A percentile compares a stretch with the other conserved stretches of the same genome.
These are phyloP conservation scores for Aspergillus brasiliensis DNA, from an alignment of 2,329 filamentous ascomycete genomes.

Conservation along the genomic window DNA sequence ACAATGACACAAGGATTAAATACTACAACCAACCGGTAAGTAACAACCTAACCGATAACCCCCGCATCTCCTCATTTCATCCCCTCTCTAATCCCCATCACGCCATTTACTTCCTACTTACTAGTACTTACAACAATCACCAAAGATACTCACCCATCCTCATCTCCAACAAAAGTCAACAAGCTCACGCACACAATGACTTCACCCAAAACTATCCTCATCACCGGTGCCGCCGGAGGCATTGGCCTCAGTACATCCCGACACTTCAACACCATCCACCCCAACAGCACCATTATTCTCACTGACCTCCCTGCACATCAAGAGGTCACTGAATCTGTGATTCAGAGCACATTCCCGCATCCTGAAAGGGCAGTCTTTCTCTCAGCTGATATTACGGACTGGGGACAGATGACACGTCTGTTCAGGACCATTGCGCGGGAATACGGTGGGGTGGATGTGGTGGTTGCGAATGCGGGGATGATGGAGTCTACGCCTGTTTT, in stretches of 20 bases:
- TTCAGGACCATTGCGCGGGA: conserved; percentile 34
- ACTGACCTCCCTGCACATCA: conserved; percentile 28
- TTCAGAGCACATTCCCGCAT: conserved; percentile 6
- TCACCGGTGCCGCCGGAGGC: conserved; percentile 46
- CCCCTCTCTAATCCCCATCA: neutral
- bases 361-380: conserved; percentile 31
- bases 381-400: conserved; percentile 40
- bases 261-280: conserved; percentile 30
- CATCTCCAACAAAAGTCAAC: neutral
- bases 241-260: conserved; percentile 46
- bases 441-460: conserved; percentile 44
- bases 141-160: neutral
- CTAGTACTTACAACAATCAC: neutral
- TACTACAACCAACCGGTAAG: too few species aligned
- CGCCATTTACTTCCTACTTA: neutral
- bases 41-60: neutral
- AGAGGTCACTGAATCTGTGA: conserved; percentile 3
- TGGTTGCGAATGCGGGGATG: conserved; percentile 48
- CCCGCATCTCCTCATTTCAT: neutral
- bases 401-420: conserved; percentile 37
- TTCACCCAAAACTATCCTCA: conserved; percentile 39
- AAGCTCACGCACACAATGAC: neutral
- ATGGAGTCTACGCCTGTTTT: conserved; percentile 33
- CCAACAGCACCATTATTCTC: conserved; percentile 42
- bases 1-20: too few species aligned